phyloP scores from a whole-genome alignment of 192 early-diverging fungal genomes.

The Backusella liffmaniae region DNA sequence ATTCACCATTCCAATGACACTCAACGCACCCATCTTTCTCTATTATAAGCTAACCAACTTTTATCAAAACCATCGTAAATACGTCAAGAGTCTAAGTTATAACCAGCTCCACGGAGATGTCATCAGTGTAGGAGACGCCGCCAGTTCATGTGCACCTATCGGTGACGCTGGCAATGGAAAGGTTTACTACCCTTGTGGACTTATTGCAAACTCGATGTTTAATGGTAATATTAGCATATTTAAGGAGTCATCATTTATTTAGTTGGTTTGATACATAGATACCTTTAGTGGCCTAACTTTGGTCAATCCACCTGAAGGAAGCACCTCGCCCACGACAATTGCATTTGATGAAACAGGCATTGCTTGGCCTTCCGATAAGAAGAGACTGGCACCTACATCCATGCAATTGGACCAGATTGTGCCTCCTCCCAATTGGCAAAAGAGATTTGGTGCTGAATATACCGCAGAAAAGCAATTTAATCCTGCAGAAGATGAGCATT shows the following conservation, averaged over 20 bases:
- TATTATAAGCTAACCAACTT: conserved; percentile 98
- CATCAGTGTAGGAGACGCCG: conserved; percentile 39
- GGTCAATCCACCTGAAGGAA: conserved; percentile 46
- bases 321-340: conserved; percentile 42
- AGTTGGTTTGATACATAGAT: conserved; percentile 37
- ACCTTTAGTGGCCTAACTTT: conserved; percentile 59
- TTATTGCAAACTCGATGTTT: conserved; percentile 98
- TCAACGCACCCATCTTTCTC: conserved; percentile 82
- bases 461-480: conserved; percentile 56
- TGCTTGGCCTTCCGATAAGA: conserved; percentile 85
- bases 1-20: conserved; percentile 62
- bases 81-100: conserved; percentile 86
- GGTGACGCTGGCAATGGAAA: conserved; percentile 35
- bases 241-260: not conserved
- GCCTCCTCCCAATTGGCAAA: conserved; percentile 89
- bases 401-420: conserved; percentile 56
- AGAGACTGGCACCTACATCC: conserved; percentile 59
- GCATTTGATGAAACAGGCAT: conserved; percentile 69
- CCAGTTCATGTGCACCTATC: conserved; percentile 61
- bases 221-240: conserved; percentile 61
- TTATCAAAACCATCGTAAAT: conserved; percentile 98
- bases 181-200: conserved; percentile 88
- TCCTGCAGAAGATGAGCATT: conserved; percentile 68
- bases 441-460: conserved; percentile 57
- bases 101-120: conserved; percentile 78